These are phyloP conservation scores for Fraxinus cuspidata DNA, from an alignment of 257 asterid species.

Conservation along the genomic window DNA sequence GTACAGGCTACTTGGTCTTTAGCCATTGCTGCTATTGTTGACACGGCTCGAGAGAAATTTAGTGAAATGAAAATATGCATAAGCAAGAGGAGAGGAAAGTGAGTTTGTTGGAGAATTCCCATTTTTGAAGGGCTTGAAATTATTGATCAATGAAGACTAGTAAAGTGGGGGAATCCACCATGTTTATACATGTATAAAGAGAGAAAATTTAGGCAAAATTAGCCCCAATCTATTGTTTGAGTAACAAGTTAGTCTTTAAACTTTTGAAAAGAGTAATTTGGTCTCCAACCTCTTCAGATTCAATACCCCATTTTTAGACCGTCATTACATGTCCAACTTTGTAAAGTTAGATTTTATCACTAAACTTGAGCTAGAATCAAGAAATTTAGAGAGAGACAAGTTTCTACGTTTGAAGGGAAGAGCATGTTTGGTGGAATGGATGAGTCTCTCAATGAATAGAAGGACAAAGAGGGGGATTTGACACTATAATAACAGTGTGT, in stretches of 20 bases:
- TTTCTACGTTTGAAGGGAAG: no score
- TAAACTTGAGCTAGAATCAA: no score
- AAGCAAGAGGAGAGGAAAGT: slow-evolving; percentile 25
- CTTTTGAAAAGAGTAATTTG: neutral
- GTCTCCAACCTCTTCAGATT: neutral
- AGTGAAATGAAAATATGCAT: slow-evolving; percentile 23
- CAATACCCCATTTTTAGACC: neutral
- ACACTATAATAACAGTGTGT: no score
- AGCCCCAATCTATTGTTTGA: neutral
- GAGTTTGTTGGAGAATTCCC: slow-evolving; percentile 29
- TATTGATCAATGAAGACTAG: neutral
- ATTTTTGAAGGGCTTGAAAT: slow-evolving; percentile 20
- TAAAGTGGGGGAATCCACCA: neutral
- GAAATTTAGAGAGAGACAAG: no score
- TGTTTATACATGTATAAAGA: neutral
- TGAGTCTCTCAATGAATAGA: no score
- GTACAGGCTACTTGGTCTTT: slow-evolving; percentile 62
- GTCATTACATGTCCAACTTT: neutral
- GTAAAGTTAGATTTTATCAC: neutral
- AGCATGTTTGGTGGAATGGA: no score
- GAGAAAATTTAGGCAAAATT: neutral
- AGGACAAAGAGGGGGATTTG: no score
- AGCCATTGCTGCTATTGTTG: slow-evolving; percentile 47
- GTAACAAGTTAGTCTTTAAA: neutral
- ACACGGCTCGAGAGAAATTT: slow-evolving; percentile 31